Conservation (phyloP, 495 filamentous ascomycete genomes). For the Aspergillus ellipticus region DNA sequence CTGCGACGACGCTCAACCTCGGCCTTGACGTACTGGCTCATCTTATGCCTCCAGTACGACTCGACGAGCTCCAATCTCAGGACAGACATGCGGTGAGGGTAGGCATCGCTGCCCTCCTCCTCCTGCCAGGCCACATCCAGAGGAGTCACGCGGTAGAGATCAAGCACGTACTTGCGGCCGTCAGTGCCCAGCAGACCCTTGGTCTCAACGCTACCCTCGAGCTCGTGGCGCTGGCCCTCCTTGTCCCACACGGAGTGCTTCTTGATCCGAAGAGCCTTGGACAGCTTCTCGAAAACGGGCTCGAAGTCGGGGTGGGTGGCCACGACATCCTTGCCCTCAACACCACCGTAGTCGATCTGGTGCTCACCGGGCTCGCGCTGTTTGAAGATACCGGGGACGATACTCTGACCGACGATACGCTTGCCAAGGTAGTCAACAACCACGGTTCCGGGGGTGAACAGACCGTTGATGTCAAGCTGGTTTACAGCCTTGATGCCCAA, state of each 20-base stretch:
- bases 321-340: conserved; percentile 94
- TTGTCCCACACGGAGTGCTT: conserved; percentile 98
- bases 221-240: conserved; percentile 80
- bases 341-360: conserved; percentile 97
- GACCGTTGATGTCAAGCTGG: conserved; percentile 88
- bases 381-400: conserved; percentile 99
- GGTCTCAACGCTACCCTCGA: conserved; percentile 95
- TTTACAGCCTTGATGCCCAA: conserved; percentile 91
- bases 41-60: conserved; percentile 73
- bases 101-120: conserved; percentile 59
- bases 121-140: conserved; percentile 90
- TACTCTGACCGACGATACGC: conserved; percentile 95
- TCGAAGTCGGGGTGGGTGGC: conserved; percentile 83
- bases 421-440: conserved; percentile 97
- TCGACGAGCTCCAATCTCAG: conserved; percentile 88
- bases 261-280: conserved; percentile 82
- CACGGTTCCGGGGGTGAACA: conserved; percentile 93
- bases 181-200: conserved; percentile 98
- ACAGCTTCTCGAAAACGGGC: conserved; percentile 82
- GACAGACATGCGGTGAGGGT: conserved; percentile 95
- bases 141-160: conserved; percentile 91
- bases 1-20: conserved; percentile 61
- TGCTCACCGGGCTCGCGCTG: conserved; percentile 95
- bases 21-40: conserved; percentile 76
- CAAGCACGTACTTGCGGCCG: conserved; percentile 93